Conservation (phyloP, 2,329 filamentous ascomycete genomes). For the Pseudophaeomoniella oleicola region DNA sequence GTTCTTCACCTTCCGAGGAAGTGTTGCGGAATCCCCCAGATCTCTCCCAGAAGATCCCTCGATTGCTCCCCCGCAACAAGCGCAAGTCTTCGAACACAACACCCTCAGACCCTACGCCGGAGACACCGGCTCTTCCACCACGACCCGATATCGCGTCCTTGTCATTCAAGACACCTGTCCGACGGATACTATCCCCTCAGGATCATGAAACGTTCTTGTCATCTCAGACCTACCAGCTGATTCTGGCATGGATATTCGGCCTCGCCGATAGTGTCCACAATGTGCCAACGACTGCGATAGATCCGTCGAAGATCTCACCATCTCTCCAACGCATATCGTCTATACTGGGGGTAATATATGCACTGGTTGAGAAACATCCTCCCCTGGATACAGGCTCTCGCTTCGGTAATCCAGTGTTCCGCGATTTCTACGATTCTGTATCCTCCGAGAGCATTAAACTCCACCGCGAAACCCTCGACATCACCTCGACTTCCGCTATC, state of each 20-base stretch:
- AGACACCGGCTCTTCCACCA: conserved; percentile 58
- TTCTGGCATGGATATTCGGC: conserved; percentile 73
- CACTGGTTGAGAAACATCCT: conserved; percentile 53
- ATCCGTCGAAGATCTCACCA: conserved; percentile 44
- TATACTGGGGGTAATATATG: conserved; percentile 56
- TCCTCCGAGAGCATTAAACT: conserved; percentile 22
- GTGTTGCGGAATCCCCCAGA: conserved; percentile 10
- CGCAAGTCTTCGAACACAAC: conserved; percentile 16
- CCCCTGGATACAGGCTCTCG: conserved; percentile 79
- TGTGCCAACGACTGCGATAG: conserved; percentile 47
- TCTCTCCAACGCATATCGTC: conserved; percentile 48
- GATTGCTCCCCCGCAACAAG: conserved; percentile 17
- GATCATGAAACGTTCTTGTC: conserved; percentile 73
- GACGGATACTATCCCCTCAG: conserved; percentile 64
- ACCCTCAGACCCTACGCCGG: conserved; percentile 45
- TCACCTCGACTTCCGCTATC: conserved; percentile 34
- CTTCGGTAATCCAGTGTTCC: conserved; percentile 90
- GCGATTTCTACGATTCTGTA: conserved; percentile 53
- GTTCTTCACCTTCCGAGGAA: neutral
- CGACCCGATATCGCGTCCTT: conserved; percentile 48
- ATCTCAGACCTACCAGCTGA: conserved; percentile 60
- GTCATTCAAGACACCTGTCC: conserved; percentile 51
- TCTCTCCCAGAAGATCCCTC: conserved; percentile 23
- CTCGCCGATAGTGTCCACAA: conserved; percentile 70
- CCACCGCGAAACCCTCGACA: conserved; percentile 25